Evolutionary conservation across 352 stramenopile species (phyloP).

Genomic region (Globisporangium apiculatum): DNA sequence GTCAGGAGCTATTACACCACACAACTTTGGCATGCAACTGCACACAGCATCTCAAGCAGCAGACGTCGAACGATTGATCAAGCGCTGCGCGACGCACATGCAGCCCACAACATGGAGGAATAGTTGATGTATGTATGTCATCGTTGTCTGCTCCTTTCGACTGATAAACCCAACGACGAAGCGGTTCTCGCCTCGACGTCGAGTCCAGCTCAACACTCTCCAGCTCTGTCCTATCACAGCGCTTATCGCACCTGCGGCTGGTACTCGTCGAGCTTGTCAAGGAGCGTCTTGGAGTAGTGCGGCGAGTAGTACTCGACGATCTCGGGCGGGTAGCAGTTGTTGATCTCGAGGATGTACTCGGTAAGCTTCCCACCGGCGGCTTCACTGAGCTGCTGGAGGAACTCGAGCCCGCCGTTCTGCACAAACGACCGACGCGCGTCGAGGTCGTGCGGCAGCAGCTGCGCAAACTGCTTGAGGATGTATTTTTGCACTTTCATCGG

Average conservation of each 20-base stretch:
- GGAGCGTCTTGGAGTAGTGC: conserved; percentile 94
- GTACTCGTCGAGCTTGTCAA: conserved; percentile 95
- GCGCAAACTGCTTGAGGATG: conserved; percentile 93
- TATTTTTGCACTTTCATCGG: conserved; percentile 95
- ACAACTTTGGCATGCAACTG: too few species aligned
- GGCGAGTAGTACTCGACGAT: conserved; percentile 96
- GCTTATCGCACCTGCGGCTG: conserved; percentile 81
- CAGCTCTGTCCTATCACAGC: too few species aligned
- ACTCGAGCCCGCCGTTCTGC: conserved; percentile 90
- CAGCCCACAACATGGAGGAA: too few species aligned
- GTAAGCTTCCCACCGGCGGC: conserved; percentile 90
- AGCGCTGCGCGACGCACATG: too few species aligned
- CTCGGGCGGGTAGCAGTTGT: conserved; percentile 94
- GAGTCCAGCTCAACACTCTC: too few species aligned
- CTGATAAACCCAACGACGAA: too few species aligned
- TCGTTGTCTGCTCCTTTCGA: too few species aligned
- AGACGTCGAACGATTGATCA: not conserved
- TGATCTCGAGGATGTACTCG: conserved; percentile 94
- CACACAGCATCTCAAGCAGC: not conserved
- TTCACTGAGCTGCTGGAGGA: conserved; percentile 91
- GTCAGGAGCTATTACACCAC: not conserved
- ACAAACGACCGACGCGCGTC: conserved; percentile 91
- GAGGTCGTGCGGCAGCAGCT: conserved; percentile 92
- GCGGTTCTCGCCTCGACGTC: too few species aligned
- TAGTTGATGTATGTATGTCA: not conserved